Evolutionary conservation across 331 rosid species (phyloP).

Genomic region (Pyracantha coccinea): DNA sequence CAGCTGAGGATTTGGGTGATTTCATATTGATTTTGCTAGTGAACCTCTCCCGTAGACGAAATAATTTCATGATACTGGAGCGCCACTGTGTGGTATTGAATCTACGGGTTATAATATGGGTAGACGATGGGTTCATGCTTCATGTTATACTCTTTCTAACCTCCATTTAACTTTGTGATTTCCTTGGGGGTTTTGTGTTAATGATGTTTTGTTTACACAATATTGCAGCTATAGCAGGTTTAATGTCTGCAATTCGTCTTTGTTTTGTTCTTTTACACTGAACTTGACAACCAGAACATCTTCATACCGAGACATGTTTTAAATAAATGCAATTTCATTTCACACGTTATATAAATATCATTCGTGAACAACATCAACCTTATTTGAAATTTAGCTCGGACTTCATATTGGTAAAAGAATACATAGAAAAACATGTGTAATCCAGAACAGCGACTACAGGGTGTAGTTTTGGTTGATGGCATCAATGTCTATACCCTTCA

Average conservation of each 20-base stretch:
- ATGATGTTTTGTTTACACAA: no score
- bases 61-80: no score
- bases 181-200: no score
- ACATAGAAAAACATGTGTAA: background rate
- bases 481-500: slow-evolving; percentile 59
- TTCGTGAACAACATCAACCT: background rate
- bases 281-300: background rate
- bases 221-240: no score
- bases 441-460: slow-evolving; percentile 17
- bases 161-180: no score
- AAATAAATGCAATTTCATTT: background rate
- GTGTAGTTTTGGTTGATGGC: slow-evolving; percentile 61
- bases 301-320: background rate
- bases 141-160: no score
- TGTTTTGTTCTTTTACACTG: background rate
- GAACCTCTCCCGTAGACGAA: no score
- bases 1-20: no score
- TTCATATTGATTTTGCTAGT: no score
- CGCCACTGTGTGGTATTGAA: no score
- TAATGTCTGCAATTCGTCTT: background rate
- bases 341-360: background rate
- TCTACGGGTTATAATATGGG: no score
- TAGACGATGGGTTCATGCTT: no score
- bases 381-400: background rate
- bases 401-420: background rate